Conservation (phyloP, 306 rosid species). For the Cicer cuneatum region DNA sequence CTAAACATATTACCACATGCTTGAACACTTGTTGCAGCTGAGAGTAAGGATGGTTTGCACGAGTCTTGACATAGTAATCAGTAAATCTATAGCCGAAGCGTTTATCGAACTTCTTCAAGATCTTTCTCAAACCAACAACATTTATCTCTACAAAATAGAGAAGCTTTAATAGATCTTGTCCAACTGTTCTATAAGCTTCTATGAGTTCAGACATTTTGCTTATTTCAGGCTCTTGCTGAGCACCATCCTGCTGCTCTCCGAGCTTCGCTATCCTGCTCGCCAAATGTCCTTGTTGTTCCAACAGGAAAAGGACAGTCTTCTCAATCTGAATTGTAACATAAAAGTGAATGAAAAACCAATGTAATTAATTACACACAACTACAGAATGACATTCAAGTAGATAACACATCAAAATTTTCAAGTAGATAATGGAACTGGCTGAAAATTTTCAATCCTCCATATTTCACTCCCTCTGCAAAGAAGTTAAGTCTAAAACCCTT, state of each 20-base stretch:
- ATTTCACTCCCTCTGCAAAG: constrained; percentile 86
- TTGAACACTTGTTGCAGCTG: too few species aligned
- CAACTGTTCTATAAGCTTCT: constrained; percentile 81
- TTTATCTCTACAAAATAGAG: constrained; percentile 84
- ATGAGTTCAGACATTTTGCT: constrained; percentile 66
- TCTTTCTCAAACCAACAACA: constrained; percentile 95
- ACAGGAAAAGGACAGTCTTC: too few species aligned
- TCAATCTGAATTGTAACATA: too few species aligned
- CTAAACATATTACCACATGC: too few species aligned
- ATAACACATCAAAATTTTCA: too few species aligned
- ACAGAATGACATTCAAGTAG: too few species aligned
- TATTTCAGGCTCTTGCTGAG: constrained; percentile 77
- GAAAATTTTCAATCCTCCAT: constrained; percentile 98
- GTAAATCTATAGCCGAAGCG: constrained; percentile 92
- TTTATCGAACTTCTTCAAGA: constrained; percentile 93
- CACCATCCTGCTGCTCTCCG: constrained; percentile 66
- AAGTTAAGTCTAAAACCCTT: constrained; percentile 68
- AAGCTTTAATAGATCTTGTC: constrained; percentile 83
- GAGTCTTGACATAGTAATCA: too few species aligned
- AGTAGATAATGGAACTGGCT: constrained; percentile 84
- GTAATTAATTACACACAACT: too few species aligned
- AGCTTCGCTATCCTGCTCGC: too few species aligned
- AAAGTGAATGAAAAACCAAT: too few species aligned
- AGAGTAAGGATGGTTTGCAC: constrained; percentile 95
- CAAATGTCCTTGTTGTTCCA: too few species aligned